Conservation (phyloP, 2,329 filamentous ascomycete species). For the Triangularia setosa region DNA sequence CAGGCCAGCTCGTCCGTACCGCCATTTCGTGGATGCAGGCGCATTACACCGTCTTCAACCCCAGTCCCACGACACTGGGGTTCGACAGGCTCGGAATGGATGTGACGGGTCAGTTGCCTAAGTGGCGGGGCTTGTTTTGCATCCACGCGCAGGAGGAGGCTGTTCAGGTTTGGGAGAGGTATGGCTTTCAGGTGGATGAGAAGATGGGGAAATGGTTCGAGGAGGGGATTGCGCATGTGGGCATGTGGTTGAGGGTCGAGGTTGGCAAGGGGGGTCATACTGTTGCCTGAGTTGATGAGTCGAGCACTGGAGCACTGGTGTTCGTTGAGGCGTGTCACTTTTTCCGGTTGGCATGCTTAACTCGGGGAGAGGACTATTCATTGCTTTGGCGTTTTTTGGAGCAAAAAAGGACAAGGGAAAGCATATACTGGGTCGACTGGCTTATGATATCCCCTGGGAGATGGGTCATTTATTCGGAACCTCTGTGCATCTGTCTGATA, state of each 20-base stretch:
- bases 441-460: not conserved
- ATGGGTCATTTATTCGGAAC: not conserved
- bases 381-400: not conserved
- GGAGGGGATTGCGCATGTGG: conserved; percentile 79
- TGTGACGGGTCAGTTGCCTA: conserved; percentile 37
- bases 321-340: not conserved
- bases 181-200: conserved; percentile 72
- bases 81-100: conserved; percentile 42
- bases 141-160: conserved; percentile 73
- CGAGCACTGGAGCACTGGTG: conserved; percentile 2
- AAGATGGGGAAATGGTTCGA: conserved; percentile 74
- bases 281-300: not conserved
- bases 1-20: conserved; percentile 60
- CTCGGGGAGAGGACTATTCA: conserved; percentile 3
- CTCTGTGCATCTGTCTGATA: not conserved
- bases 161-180: conserved; percentile 60
- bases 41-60: conserved; percentile 56
- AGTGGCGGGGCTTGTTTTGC: conserved; percentile 72
- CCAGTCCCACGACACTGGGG: conserved; percentile 42
- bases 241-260: conserved; percentile 56
- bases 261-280: not conserved
- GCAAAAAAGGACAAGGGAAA: not conserved
- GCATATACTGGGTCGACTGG: not conserved
- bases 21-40: conserved; percentile 64
- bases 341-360: not conserved